Evolutionary conservation across 805 yeast species (phyloP), one percentile per base, ranked within the genome.

Genomic region (Limtongia smithiae): DNA sequence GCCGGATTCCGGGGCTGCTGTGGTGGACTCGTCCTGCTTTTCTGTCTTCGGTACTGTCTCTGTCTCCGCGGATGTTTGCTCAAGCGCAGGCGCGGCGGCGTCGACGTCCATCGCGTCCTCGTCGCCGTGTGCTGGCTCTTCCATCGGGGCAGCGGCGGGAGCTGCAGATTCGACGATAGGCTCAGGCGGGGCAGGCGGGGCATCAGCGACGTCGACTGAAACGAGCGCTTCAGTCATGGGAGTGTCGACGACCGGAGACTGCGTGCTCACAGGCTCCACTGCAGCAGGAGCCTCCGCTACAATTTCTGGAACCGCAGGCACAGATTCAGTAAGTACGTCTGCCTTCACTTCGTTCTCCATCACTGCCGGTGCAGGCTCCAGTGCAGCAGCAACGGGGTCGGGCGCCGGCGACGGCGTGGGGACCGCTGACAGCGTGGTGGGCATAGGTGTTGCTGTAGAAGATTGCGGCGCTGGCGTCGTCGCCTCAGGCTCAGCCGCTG

Each of bases 181-280:
- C 21, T 15, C 25, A 12, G 37, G 25, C 4, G 24, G 44, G n/a
- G 33, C 37, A 11, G 44, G 24, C 3, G 54, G 48, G 34, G 51
- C 55, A 37, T 46, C 55, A 2, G 51, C 34, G 36, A 50, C 46
- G 15, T 41, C 55, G 11, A 48, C 41, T 22, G 41, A 43, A 18
- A 21, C 18, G 21, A 38, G 11, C 4, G 28, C 28, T 17, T 12
- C 15, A n/a, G 32, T 33, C 6, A 9, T 14, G n/a, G 33, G 18
- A 3, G 37, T 24, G 18, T 37, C 12, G 20, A 21, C 15, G 21
- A 17, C 15, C 21, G 28, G 30, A 15, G 41, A 5, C 9, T 17
- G 20, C 9, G 4, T 30, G 31, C 9, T n/a, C 33, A 33, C 44
- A 27, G 54, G 11, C 22, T 38, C 44, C 4, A 24, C 9, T 28